Conservation (phyloP, 2,329 filamentous ascomycete genomes). For the Aotearoamyces nothofagi region DNA sequence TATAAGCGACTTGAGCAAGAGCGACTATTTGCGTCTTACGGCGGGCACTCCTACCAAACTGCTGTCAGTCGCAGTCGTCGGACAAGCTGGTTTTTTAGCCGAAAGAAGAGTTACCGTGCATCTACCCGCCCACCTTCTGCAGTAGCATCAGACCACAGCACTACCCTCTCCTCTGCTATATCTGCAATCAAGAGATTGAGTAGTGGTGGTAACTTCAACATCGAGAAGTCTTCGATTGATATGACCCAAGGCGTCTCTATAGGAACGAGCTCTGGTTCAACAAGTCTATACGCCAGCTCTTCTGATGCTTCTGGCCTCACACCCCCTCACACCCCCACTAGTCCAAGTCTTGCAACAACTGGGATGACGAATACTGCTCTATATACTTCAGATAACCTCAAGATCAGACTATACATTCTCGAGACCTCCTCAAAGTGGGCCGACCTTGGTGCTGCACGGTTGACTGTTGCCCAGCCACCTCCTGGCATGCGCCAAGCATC, state of each 20-base stretch:
- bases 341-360: constrained; percentile 11
- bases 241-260: constrained; percentile 25
- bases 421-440: constrained; percentile 72
- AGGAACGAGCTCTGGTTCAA: constrained; percentile 16
- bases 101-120: constrained; percentile 49
- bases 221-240: constrained; percentile 63
- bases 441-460: constrained; percentile 70
- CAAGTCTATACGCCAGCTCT: constrained; percentile 45
- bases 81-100: constrained; percentile 40
- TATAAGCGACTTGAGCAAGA: constrained; percentile 58
- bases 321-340: constrained; percentile 14
- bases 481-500: constrained; percentile 42
- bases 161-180: constrained; percentile 61
- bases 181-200: constrained; percentile 63
- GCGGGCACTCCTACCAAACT: constrained; percentile 28
- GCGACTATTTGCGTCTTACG: constrained; percentile 59
- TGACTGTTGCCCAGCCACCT: constrained; percentile 70
- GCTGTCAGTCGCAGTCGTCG: constrained; percentile 26
- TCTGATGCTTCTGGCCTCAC: constrained; percentile 20
- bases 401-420: constrained; percentile 73
- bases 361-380: constrained; percentile 32
- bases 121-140: constrained; percentile 44
- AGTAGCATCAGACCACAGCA: constrained; percentile 50
- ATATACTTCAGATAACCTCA: constrained; percentile 62
- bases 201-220: constrained; percentile 61